Conservation (phyloP, 345 rosid genomes). For the Rhizophora apiculata region DNA sequence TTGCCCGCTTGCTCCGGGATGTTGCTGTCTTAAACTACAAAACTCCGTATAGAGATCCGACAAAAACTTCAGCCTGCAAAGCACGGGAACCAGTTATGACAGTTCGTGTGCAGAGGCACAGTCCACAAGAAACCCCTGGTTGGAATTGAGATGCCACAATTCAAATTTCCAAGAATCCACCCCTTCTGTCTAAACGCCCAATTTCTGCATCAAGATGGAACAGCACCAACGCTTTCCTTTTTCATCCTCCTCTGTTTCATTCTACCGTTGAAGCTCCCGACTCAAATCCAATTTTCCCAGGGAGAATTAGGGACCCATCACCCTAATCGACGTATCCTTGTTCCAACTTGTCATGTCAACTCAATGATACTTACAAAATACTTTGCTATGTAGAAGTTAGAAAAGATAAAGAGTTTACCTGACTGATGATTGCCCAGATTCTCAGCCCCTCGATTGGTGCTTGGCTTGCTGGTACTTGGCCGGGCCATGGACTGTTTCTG, state of each 20-base stretch:
- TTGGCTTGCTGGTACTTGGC: constrained; percentile 56
- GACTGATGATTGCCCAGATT: constrained; percentile 42
- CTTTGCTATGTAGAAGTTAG: background rate
- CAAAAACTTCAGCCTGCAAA: constrained; percentile 32
- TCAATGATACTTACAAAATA: background rate
- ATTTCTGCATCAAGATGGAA: background rate
- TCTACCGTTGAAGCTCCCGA: too few relatives aligned
- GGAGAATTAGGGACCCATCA: too few relatives aligned
- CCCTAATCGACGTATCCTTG: background rate
- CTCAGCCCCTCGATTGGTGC: constrained; percentile 46
- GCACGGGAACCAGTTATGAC: constrained; percentile 3
- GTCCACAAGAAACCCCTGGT: background rate
- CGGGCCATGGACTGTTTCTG: constrained; percentile 53
- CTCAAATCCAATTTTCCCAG: too few relatives aligned
- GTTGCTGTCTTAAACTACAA: constrained; percentile 33
- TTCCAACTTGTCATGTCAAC: background rate
- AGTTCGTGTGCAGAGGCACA: background rate
- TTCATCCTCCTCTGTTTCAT: too few relatives aligned
- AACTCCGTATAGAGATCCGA: constrained; percentile 21
- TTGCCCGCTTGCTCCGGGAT: constrained; percentile 9
- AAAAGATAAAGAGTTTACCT: constrained; percentile 33
- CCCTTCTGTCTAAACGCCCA: too few relatives aligned
- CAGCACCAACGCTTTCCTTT: background rate
- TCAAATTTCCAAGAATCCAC: background rate
- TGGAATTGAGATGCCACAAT: background rate